phyloP scores from a whole-genome alignment of 768 basidiomycete species.

The Lactifluus piperatus region DNA sequence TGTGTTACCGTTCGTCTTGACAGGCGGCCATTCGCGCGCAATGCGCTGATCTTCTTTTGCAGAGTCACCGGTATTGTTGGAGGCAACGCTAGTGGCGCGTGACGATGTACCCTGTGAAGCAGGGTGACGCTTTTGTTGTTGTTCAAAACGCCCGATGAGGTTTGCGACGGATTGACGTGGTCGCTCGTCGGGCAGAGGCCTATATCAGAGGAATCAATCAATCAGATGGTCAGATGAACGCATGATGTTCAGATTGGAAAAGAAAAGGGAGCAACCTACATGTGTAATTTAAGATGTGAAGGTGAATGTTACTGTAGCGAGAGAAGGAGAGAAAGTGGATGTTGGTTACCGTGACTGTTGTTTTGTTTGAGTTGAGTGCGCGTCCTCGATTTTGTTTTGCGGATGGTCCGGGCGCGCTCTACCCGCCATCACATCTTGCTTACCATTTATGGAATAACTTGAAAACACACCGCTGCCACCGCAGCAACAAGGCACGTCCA shows the following conservation, averaged over 20 bases:
- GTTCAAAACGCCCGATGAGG: slow-evolving; percentile 84
- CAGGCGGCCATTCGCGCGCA: slow-evolving; percentile 68
- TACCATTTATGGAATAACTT: background rate
- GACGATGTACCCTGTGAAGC: slow-evolving; percentile 26
- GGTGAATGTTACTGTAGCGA: background rate
- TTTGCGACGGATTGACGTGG: slow-evolving; percentile 83
- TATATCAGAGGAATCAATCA: slow-evolving; percentile 30
- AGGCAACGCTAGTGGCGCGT: slow-evolving; percentile 59
- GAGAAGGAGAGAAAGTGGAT: background rate
- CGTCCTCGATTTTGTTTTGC: too few species aligned
- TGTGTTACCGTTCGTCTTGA: slow-evolving; percentile 9
- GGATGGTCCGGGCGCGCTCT: too few species aligned
- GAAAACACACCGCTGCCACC: too few species aligned
- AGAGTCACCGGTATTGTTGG: slow-evolving; percentile 56
- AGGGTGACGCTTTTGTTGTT: slow-evolving; percentile 55
- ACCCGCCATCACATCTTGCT: background rate
- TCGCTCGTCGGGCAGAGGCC: slow-evolving; percentile 84
- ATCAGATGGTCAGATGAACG: background rate
- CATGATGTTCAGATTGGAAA: background rate
- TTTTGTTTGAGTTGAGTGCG: background rate
- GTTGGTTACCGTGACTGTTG: background rate
- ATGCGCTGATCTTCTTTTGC: slow-evolving; percentile 60
- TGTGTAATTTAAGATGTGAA: background rate
- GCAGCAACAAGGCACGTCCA: background rate
- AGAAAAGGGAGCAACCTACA: slow-evolving; percentile 5